phyloP scores from a whole-genome alignment of 169 alveolate genomes.

The Babesia ovata region DNA sequence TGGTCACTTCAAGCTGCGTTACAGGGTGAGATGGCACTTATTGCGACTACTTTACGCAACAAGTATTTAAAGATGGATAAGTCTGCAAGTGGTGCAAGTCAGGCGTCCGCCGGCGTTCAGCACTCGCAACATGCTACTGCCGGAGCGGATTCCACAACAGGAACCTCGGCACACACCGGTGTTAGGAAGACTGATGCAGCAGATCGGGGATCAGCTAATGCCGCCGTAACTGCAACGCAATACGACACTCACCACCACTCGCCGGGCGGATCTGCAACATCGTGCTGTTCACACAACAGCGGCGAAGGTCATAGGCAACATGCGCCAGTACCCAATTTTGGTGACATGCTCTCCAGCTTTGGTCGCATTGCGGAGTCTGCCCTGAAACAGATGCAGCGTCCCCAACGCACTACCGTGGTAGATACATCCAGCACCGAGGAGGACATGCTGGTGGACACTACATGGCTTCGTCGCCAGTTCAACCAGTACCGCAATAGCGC shows the following conservation, averaged over 20 bases:
- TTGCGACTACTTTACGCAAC: slow-evolving; percentile 3
- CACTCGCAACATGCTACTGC: background rate
- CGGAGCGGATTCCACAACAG: background rate
- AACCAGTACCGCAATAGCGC: slow-evolving; percentile 30
- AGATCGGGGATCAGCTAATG: no score
- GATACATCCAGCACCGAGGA: slow-evolving; percentile 5
- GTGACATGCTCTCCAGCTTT: background rate
- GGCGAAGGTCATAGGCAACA: background rate
- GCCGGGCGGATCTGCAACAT: background rate
- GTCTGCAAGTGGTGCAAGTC: background rate
- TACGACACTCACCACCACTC: background rate
- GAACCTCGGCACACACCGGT: background rate
- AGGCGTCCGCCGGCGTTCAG: background rate
- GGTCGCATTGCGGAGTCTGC: slow-evolving; percentile 3
- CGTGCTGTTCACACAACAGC: background rate
- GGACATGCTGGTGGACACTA: slow-evolving; percentile 17
- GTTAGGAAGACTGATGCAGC: background rate
- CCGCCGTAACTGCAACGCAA: background rate
- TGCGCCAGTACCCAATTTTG: background rate
- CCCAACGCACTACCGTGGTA: background rate
- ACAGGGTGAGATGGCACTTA: slow-evolving; percentile 9
- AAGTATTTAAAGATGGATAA: background rate
- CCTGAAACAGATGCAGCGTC: background rate
- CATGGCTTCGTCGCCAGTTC: slow-evolving; percentile 25
- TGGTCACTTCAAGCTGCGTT: slow-evolving; percentile 28